Evolutionary conservation across 2,329 filamentous ascomycete species (phyloP).

Genomic region (Penicillium sp.): DNA sequence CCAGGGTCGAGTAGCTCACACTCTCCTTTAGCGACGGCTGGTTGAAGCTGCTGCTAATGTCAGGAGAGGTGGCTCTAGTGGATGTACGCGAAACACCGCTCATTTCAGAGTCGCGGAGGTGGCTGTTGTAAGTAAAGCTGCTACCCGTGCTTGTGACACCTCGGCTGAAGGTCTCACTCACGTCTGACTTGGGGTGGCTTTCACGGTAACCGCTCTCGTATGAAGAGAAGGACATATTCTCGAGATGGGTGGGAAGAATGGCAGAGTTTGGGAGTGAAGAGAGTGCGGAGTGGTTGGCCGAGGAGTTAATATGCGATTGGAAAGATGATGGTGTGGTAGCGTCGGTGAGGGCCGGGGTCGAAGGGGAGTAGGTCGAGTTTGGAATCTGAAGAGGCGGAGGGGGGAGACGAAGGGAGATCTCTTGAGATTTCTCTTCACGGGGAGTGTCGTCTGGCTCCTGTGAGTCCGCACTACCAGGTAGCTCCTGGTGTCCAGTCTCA

Average conservation of each 20-base stretch:
- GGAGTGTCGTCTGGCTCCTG: slow-evolving; percentile 18
- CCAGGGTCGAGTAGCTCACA: slow-evolving; percentile 61
- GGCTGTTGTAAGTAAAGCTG: slow-evolving; percentile 72
- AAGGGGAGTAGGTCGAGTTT: slow-evolving; percentile 30
- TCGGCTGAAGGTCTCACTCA: slow-evolving; percentile 53
- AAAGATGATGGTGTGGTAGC: slow-evolving; percentile 41
- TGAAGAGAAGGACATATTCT: slow-evolving; percentile 30
- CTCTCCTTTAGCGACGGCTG: slow-evolving; percentile 68
- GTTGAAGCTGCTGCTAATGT: slow-evolving; percentile 56
- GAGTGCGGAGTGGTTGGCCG: slow-evolving; percentile 24
- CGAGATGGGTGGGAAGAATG: slow-evolving; percentile 26
- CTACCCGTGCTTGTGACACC: slow-evolving; percentile 75
- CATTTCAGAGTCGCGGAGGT: slow-evolving; percentile 70
- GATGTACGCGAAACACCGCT: slow-evolving; percentile 79
- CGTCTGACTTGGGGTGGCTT: slow-evolving; percentile 31
- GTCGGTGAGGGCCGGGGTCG: slow-evolving; percentile 38
- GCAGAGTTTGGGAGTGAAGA: slow-evolving; percentile 29
- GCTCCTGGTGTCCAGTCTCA: slow-evolving; percentile 21
- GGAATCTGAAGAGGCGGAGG: slow-evolving; percentile 49
- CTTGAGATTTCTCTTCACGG: slow-evolving; percentile 19
- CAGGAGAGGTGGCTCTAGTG: slow-evolving; percentile 84
- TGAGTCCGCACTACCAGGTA: slow-evolving; percentile 19
- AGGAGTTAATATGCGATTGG: slow-evolving; percentile 42
- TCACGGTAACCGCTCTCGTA: slow-evolving; percentile 37
- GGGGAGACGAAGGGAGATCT: slow-evolving; percentile 41